Base-by-base conservation (phyloP, 2,329 filamentous ascomycete genomes). In the Fusarium dimerum region DNA sequence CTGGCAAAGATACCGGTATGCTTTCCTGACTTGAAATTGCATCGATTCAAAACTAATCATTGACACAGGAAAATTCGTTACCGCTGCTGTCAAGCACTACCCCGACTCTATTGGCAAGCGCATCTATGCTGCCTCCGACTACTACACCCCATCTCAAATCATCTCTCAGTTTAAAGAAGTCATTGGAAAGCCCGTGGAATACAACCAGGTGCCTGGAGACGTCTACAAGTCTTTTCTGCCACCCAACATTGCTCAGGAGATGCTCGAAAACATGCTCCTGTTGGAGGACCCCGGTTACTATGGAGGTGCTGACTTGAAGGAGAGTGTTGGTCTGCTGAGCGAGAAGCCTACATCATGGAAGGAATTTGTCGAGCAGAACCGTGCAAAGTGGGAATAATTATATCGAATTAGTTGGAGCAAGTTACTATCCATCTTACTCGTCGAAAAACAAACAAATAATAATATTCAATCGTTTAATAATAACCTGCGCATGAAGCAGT, bases 231-330 rank as follows among this genome's bases (percentile, higher is more conserved):
- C 66, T 1, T 71, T 69, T 49, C 46, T 76, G 11, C 61, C 66
- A 2, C 43, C 57, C 1, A 11, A 55, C 5, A 32, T 66, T 7
- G 65, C 66, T 1, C 57, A 71, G 46, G 75, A 78, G 55, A 43
- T 77, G 56, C 50, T 73, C 12, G 74, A 78, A 63, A 78, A 75
- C 51, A 69, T 75, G 65, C 56, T 70, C n/a, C 62, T 78, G 8
- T 53, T 77, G n/a, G 66, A 71, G 30, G 69, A 72, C 16, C 73
- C 70, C 5, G 74, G 74, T 1, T 78, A 77, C 55, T 78, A 72
- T 34, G 70, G 52, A 5, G 70, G 69, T 1, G 71, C 64, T 32
- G 61, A 65, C 40, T 51, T 76, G 9, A 60, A 61, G 11, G 66
- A 68, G 52, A 73, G 69, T 30, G 47, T 66, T 40, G 56, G 50